These are phyloP conservation scores for Fusarium robinianum DNA, from an alignment of 2,329 filamentous ascomycete species.

Conservation along the genomic window DNA sequence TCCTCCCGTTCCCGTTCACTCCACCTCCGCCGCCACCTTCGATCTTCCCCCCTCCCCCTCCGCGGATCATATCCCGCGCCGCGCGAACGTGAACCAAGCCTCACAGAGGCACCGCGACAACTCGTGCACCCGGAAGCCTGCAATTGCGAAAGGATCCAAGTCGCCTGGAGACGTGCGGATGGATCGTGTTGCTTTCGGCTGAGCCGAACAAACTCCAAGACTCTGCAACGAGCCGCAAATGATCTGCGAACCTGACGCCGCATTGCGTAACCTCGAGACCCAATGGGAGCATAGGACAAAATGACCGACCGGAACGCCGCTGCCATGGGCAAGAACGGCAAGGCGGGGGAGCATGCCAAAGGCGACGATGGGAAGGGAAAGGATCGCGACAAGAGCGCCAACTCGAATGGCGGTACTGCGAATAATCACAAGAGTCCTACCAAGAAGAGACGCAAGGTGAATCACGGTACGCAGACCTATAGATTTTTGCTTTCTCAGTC, in stretches of 20 bases:
- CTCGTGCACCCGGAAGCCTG: conserved; percentile 14
- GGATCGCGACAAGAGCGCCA: conserved; percentile 35
- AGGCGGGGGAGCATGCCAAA: conserved; percentile 32
- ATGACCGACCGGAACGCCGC: conserved; percentile 43
- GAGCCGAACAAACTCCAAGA: conserved; percentile 31
- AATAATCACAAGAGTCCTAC: conserved; percentile 64
- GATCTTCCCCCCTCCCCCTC: conserved; percentile 26
- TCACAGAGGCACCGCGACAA: conserved; percentile 6
- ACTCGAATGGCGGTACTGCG: conserved; percentile 30
- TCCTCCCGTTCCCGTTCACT: conserved; percentile 27
- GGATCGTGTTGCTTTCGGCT: conserved; percentile 31
- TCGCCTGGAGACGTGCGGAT: conserved; percentile 30
- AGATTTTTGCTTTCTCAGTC: background rate
- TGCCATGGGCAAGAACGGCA: conserved; percentile 41
- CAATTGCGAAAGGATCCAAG: conserved; percentile 25
- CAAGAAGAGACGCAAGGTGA: conserved; percentile 87
- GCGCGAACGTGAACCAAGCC: conserved; percentile 11
- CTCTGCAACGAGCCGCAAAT: conserved; percentile 41
- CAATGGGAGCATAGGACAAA: conserved; percentile 41
- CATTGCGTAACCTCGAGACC: conserved; percentile 42
- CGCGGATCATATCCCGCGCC: conserved; percentile 24
- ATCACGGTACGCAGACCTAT: conserved; percentile 69
- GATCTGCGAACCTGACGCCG: conserved; percentile 37
- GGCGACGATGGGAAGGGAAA: conserved; percentile 38
- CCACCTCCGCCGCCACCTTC: conserved; percentile 28